These are phyloP conservation scores for Sparassis latifolia DNA, from an alignment of 1,284 basidiomycete species.

Conservation along the genomic window DNA sequence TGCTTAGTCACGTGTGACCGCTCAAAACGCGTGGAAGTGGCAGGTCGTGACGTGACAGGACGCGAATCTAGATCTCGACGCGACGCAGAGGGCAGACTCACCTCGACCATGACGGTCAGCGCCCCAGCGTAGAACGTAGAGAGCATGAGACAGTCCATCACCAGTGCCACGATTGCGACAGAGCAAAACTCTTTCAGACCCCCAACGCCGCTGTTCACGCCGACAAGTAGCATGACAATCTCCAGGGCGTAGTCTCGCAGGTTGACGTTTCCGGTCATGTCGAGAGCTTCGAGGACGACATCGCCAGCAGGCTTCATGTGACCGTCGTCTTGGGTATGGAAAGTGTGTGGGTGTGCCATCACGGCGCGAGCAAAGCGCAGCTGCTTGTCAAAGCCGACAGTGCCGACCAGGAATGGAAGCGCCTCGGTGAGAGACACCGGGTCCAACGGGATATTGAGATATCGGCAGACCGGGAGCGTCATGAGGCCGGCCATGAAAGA, in stretches of 20 bases:
- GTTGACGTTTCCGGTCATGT: constrained; percentile 75
- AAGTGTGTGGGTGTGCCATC: constrained; percentile 79
- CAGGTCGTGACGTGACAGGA: neutral
- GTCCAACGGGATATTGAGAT: constrained; percentile 84
- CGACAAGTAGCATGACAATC: constrained; percentile 83
- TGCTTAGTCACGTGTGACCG: neutral
- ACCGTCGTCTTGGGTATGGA: constrained; percentile 39
- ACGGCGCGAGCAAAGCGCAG: constrained; percentile 88
- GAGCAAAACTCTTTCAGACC: constrained; percentile 95
- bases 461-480: constrained; percentile 79
- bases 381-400: constrained; percentile 97
- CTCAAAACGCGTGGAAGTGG: no score
- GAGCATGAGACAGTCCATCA: constrained; percentile 84
- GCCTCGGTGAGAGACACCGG: constrained; percentile 93
- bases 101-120: constrained; percentile 92
- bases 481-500: constrained; percentile 87
- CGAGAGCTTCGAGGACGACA: constrained; percentile 81
- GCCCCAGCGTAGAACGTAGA: constrained; percentile 90
- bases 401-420: constrained; percentile 95
- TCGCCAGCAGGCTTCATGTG: constrained; percentile 74
- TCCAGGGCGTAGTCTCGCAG: constrained; percentile 92
- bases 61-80: neutral
- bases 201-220: constrained; percentile 83
- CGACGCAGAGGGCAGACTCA: constrained; percentile 29
- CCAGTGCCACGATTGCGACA: constrained; percentile 82